Evolutionary conservation across 2,329 filamentous ascomycete genomes (phyloP).

Genomic region (Verticillium albo-atrum): DNA sequence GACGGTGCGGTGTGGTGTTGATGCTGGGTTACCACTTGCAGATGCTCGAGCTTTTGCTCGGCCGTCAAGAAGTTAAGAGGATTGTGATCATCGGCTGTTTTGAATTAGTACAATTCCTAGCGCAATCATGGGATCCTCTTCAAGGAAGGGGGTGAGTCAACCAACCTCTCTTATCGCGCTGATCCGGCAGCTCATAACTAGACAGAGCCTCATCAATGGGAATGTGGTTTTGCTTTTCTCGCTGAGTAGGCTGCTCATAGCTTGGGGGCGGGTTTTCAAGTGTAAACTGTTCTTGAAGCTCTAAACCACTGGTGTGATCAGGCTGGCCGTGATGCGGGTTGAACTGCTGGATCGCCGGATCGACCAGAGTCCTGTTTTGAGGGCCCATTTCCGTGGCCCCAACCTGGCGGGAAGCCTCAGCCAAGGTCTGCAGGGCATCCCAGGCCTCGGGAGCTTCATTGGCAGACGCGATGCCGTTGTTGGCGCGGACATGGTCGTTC

Average conservation of each 20-base stretch:
- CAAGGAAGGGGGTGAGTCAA: too few species aligned
- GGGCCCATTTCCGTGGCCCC: constrained; percentile 22
- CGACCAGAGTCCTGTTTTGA: not conserved
- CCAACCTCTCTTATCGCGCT: constrained; percentile 21
- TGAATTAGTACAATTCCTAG: not conserved
- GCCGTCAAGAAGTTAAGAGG: constrained; percentile 30
- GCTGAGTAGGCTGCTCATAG: constrained; percentile 34
- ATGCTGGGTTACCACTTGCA: constrained; percentile 38
- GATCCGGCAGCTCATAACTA: constrained; percentile 4
- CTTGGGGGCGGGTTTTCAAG: constrained; percentile 50
- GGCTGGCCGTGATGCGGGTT: constrained; percentile 13
- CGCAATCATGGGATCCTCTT: too few species aligned
- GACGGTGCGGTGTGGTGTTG: constrained; percentile 25
- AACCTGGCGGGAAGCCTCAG: constrained; percentile 81
- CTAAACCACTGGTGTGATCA: constrained; percentile 29
- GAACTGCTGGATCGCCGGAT: constrained; percentile 1
- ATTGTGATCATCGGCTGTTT: constrained; percentile 9
- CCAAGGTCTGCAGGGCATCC: constrained; percentile 79
- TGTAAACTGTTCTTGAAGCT: constrained; percentile 56
- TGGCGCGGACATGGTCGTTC: constrained; percentile 10
- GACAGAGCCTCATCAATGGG: not conserved
- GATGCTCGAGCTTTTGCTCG: constrained; percentile 36
- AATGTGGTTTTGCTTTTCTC: constrained; percentile 13
- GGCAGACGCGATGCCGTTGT: constrained; percentile 17
- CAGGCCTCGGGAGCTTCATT: constrained; percentile 53